Evolutionary conservation across 2,329 filamentous ascomycete species (phyloP), one percentile per base, ranked within the genome.

Genomic region (Botrytis paeoniae): DNA sequence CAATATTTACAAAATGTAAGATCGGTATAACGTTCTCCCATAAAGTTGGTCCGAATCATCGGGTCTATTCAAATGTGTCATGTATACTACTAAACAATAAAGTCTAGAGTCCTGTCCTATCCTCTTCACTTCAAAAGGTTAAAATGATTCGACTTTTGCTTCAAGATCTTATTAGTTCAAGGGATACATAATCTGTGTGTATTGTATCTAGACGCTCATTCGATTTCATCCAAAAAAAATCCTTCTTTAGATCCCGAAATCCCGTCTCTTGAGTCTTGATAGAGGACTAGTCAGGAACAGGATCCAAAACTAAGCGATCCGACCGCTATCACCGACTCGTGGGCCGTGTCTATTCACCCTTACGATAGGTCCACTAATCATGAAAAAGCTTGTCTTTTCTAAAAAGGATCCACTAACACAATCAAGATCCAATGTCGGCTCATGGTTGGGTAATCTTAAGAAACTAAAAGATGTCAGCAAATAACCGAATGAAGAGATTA

Each of bases 271-370:
- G 48, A 68, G 18, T 39, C 37, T 68, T 68, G 48, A 68, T 32
- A 18, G 45, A n/a, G 35, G 22, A 35, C 41, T 61, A 61, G 54
- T 71, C 60, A 65, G 60, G 69, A 32, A 57, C 59, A 64, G 51
- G 18, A 64, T 64, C 32, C n/a, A 64, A 51, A 39, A 45, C 20
- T 35, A 51, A 37, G 51, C 22, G 59, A 45, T 51, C 59, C 25
- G 45, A 51, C 59, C 69, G n/a, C 32, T 32, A 41, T 60, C 59
- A 64, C n/a, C 35, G n/a, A 54, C 18, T 35, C 60, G 18, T 57
- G n/a, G 41, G 18, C 60, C 60, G n/a, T 65, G 35, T 51, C 43
- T 37, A 48, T 63, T 45, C 32, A 70, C 48, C 57, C 68, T 29
- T 29, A 37, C 41, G 6, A 63, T 62, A 70, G 68, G 51, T 25